These are phyloP conservation scores for Aspergillus pseudoterreus DNA, from an alignment of 2,329 filamentous ascomycete genomes.

Conservation along the genomic window DNA sequence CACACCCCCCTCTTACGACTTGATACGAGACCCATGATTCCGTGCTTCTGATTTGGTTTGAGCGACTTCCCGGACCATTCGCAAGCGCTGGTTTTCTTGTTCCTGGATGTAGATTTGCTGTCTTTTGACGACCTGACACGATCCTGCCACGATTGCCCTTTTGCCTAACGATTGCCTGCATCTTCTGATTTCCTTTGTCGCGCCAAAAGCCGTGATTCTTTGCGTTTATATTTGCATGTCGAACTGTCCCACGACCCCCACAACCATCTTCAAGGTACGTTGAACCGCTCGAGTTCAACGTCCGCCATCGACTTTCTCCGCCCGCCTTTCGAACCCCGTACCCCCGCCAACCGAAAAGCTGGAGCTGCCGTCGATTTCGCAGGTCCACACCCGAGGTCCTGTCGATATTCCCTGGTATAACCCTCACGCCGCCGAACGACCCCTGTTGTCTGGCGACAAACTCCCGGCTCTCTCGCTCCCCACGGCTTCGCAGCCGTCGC, in stretches of 20 bases:
- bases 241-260: background rate
- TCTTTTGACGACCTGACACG: conserved; percentile 20
- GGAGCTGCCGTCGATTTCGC: conserved; percentile 85
- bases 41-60: conserved; percentile 26
- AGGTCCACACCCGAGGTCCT: conserved; percentile 75
- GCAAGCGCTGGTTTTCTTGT: conserved; percentile 13
- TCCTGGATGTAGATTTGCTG: conserved; percentile 3
- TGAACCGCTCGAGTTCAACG: conserved; percentile 24
- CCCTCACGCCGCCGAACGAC: conserved; percentile 61
- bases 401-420: conserved; percentile 69
- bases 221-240: conserved; percentile 5
- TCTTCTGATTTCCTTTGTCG: conserved; percentile 2
- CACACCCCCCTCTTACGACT: conserved; percentile 36
- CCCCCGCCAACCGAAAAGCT: conserved; percentile 72
- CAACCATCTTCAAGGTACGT: conserved; percentile 12
- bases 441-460: conserved; percentile 68
- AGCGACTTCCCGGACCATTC: conserved; percentile 20
- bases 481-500: conserved; percentile 60
- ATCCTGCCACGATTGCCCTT: conserved; percentile 26
- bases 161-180: conserved; percentile 13
- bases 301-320: conserved; percentile 6
- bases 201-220: background rate
- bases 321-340: conserved; percentile 25
- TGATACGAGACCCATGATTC: conserved; percentile 42
- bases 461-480: conserved; percentile 68